Base-by-base conservation (phyloP, 257 asterid genomes). In the Ajuga chamaepitys region DNA sequence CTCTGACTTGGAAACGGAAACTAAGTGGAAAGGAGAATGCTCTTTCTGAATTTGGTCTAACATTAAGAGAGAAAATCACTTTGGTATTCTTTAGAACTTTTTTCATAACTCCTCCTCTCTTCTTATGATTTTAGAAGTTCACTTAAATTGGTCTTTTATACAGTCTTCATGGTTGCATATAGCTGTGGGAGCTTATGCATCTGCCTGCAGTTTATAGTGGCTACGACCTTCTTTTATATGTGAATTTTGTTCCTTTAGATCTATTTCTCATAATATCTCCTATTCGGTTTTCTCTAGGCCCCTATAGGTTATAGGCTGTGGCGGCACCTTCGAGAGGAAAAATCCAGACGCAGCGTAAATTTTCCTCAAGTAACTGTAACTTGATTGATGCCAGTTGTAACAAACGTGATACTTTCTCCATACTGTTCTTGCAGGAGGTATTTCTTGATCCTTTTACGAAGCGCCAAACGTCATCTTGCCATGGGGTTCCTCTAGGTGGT, bases 401-500 rank as follows among this genome's bases (percentile, higher is more conserved):
- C 52, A 34, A 73, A 42, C 62, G 58, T 68, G 63, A 48, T 53
- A 7, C 53, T 44, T 52, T 47, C 61, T 55, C 13, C 50, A 42
- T 9, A 63, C 53, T 79, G 47, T 50, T 79, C 71, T 65, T 83
- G 83, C 83, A 94, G 96, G 82, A 74, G 17, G 76, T 75, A 58
- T 88, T 94, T 79, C 1, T 90, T n/a, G 81, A 94, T 80, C 99
- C 99, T 78, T 94, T 90, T 68, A 64, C 78, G 24, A 86, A 82
- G 77, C 97, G 97, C 52, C 70, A 70, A 18, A 58, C 86, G 41
- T 75, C 96, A 58, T 86, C 99, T 67, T 85, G 96, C 82, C 95
- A 83, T 46, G 97, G 97, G 66, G 97, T 90, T 75, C 99, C 99
- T 65, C 8, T 94, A 46, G 99, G 99, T 66, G 99, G 99, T 70